A percentile compares a stretch with the other conserved stretches of the same genome.
Evolutionary conservation across 78 protist species (phyloP).

Genomic region (Tieghemostelium lacteum): DNA sequence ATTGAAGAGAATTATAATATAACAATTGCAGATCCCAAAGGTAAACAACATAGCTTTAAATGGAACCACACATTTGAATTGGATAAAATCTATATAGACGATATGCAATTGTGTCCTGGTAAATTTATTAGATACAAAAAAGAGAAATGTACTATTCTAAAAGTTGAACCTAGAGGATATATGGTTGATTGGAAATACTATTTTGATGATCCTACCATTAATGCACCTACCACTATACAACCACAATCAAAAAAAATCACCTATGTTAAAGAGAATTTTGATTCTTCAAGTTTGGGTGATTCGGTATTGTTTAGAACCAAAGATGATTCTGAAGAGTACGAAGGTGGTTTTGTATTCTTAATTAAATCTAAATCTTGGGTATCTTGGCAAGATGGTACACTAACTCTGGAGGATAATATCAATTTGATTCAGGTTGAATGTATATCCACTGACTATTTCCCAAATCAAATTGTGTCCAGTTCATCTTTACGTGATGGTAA

Average conservation of each 20-base stretch:
- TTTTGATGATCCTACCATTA: not conserved
- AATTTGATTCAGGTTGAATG: slow-evolving; percentile 1
- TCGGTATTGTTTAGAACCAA: slow-evolving; percentile 13
- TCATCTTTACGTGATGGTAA: not conserved
- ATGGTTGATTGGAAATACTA: not conserved
- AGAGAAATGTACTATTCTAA: not conserved
- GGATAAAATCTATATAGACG: not conserved
- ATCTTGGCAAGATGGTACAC: slow-evolving; percentile 69
- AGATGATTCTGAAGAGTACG: too few relatives aligned
- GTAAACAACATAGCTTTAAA: not conserved
- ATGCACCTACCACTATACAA: not conserved
- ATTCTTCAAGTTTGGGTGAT: slow-evolving; percentile 1
- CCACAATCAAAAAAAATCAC: not conserved
- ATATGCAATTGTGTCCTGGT: not conserved
- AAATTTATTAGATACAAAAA: not conserved
- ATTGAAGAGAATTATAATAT: not conserved
- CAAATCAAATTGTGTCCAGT: slow-evolving; percentile 33
- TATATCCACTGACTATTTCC: slow-evolving; percentile 72
- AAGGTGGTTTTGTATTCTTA: slow-evolving; percentile 45
- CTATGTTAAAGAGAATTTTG: not conserved
- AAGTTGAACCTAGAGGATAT: not conserved
- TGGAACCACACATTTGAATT: not conserved
- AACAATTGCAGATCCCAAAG: not conserved
- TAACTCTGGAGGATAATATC: slow-evolving; percentile 3
- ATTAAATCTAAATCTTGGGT: slow-evolving; percentile 11